Conservation (phyloP, 345 rosid species). For the Zanthoxylum bungeanum region DNA sequence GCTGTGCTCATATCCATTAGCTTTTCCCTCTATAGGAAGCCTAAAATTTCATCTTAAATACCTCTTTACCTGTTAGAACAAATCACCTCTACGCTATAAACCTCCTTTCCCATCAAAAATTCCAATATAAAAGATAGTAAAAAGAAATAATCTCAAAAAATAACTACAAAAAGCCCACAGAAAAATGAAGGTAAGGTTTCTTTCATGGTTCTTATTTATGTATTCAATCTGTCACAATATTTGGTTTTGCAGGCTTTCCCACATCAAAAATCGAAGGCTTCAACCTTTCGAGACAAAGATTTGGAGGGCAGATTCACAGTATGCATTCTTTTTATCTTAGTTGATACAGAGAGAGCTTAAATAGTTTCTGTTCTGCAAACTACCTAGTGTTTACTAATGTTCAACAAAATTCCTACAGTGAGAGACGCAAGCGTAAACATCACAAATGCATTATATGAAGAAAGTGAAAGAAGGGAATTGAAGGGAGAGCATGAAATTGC, state of each 20-base stretch:
- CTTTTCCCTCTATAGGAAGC: neutral
- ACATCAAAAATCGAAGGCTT: slow-evolving; percentile 4
- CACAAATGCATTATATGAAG: neutral
- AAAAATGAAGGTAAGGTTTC: slow-evolving; percentile 20
- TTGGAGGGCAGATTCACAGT: slow-evolving; percentile 23
- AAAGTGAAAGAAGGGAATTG: neutral
- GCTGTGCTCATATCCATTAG: neutral
- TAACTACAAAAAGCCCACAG: too few species aligned
- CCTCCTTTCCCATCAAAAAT: neutral
- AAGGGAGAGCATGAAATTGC: neutral
- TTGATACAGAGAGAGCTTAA: neutral
- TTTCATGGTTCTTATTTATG: slow-evolving; percentile 19
- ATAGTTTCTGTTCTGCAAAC: neutral
- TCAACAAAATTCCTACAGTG: neutral
- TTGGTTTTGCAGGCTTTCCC: slow-evolving; percentile 11
- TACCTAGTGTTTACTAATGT: neutral
- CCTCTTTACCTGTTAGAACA: neutral
- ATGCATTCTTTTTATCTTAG: neutral
- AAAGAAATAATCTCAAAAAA: neutral
- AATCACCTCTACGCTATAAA: neutral
- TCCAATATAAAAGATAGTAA: neutral
- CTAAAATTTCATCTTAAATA: neutral
- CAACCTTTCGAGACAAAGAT: slow-evolving; percentile 2
- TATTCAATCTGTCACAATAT: slow-evolving; percentile 9
- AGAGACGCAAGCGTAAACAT: slow-evolving; percentile 18